phyloP scores from a whole-genome alignment of 306 rosid species.

The Citrullus mucosospermus region DNA sequence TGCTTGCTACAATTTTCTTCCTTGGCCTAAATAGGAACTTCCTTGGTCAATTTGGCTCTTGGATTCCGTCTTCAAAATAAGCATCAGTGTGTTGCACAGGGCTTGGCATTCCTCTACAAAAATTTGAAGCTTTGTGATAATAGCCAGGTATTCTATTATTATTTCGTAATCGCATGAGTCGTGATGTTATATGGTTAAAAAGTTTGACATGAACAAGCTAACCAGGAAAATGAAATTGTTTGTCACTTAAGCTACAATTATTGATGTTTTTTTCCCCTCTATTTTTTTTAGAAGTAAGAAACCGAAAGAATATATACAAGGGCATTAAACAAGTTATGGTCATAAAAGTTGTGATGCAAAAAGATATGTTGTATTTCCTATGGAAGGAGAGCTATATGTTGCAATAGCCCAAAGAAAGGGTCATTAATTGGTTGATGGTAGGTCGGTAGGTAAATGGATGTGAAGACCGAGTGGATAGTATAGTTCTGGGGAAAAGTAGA shows the following conservation, averaged over 20 bases:
- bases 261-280: too few species aligned
- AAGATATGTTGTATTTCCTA: background rate
- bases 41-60: conserved; percentile 72
- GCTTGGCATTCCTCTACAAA: conserved; percentile 76
- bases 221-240: background rate
- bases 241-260: background rate
- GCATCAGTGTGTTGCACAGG: conserved; percentile 79
- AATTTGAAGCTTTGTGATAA: conserved; percentile 49
- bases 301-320: too few species aligned
- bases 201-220: too few species aligned
- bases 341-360: background rate
- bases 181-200: too few species aligned
- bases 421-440: background rate
- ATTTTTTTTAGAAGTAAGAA: too few species aligned
- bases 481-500: background rate
- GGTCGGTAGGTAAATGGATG: background rate
- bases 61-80: conserved; percentile 85
- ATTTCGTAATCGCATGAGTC: background rate
- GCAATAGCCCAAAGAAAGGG: too few species aligned
- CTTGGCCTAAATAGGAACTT: conserved; percentile 32
- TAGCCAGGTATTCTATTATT: conserved; percentile 45
- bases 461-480: background rate
- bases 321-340: background rate
- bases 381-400: background rate
- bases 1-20: background rate